Conservation (phyloP, 495 filamentous ascomycete genomes). For the Lichenothelia convexa region DNA sequence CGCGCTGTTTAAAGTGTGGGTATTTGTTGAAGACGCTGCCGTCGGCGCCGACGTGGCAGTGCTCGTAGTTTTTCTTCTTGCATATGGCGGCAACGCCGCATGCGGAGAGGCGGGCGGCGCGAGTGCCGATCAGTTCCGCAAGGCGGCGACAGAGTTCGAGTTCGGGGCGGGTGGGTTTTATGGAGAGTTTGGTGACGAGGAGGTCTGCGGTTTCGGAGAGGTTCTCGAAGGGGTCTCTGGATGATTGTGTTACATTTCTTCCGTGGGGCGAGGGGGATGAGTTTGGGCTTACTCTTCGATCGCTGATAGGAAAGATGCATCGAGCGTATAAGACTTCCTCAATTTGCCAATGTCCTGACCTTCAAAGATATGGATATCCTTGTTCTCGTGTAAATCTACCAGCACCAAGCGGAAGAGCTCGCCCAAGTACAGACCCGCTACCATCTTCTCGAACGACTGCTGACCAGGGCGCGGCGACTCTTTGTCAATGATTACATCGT, state of each 20-base stretch:
- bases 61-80: constrained; percentile 76
- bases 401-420: constrained; percentile 87
- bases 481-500: constrained; percentile 74
- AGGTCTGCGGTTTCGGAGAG: constrained; percentile 66
- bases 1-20: constrained; percentile 85
- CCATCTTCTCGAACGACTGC: constrained; percentile 97
- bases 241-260: not conserved
- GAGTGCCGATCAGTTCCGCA: constrained; percentile 84
- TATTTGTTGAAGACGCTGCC: constrained; percentile 97
- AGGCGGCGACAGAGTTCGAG: constrained; percentile 73
- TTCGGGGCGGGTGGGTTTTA: constrained; percentile 51
- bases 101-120: constrained; percentile 77
- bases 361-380: constrained; percentile 62
- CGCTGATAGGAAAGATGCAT: constrained; percentile 85
- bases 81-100: constrained; percentile 91
- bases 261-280: too few species aligned
- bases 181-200: constrained; percentile 52
- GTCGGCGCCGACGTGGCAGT: constrained; percentile 88
- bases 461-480: constrained; percentile 89
- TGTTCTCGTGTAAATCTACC: constrained; percentile 65
- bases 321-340: constrained; percentile 65
- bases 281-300: constrained; percentile 54
- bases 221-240: constrained; percentile 82
- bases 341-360: constrained; percentile 64
- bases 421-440: constrained; percentile 85